These are phyloP conservation scores for Acmispon strigosus DNA, from an alignment of 306 rosid genomes.

Conservation along the genomic window DNA sequence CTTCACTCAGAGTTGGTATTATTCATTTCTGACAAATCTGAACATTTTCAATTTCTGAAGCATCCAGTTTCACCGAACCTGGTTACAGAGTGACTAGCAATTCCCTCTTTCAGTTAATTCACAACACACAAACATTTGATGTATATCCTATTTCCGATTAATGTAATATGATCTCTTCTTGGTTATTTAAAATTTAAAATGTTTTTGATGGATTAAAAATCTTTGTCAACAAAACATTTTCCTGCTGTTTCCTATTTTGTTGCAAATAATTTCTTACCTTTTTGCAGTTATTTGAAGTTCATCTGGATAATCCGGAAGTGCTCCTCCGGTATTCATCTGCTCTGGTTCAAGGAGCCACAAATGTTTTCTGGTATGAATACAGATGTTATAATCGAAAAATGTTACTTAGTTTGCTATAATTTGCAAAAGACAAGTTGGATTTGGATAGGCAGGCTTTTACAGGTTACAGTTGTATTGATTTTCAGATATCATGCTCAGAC, in stretches of 20 bases:
- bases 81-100: neutral
- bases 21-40: neutral
- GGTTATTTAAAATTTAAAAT: neutral
- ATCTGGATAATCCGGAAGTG: slow-evolving; percentile 75
- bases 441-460: slow-evolving; percentile 7
- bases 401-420: neutral
- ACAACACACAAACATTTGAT: neutral
- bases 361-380: slow-evolving; percentile 87
- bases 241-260: neutral
- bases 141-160: neutral
- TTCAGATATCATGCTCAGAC: neutral
- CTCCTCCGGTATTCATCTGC: slow-evolving; percentile 97
- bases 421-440: neutral
- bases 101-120: neutral
- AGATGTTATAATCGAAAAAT: neutral
- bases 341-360: slow-evolving; percentile 93
- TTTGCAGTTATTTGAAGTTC: slow-evolving; percentile 85
- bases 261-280: slow-evolving; percentile 16
- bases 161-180: neutral
- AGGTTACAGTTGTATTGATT: neutral
- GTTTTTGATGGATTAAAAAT: neutral
- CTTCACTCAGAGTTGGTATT: no score
- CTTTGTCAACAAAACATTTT: neutral
- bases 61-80: neutral
- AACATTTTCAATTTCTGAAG: neutral